Conservation (phyloP, 805 yeast genomes). For the Hanseniaspora valbyensis region DNA sequence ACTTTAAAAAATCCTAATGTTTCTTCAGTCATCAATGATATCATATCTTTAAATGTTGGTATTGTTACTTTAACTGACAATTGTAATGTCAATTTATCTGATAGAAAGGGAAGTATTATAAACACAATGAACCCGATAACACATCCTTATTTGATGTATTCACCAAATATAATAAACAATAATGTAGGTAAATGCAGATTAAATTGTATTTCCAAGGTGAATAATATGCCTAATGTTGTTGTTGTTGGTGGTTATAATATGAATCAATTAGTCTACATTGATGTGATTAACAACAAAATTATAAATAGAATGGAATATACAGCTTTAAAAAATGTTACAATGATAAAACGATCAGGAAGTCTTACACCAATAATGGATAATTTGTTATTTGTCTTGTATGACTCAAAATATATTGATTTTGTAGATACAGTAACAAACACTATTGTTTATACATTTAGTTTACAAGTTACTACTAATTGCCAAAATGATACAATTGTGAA, state of each 20-base stretch:
- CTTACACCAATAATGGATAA: neutral
- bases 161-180: constrained; percentile 9
- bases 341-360: neutral
- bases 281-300: neutral
- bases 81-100: constrained; percentile 11
- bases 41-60: neutral
- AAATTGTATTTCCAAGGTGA: constrained; percentile 5
- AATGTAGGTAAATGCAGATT: neutral
- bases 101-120: constrained; percentile 4
- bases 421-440: constrained; percentile 3
- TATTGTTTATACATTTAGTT: neutral
- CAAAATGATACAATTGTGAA: constrained; percentile 2
- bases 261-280: constrained; percentile 11
- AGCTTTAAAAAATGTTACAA: neutral
- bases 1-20: neutral
- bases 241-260: constrained; percentile 13
- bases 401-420: constrained; percentile 6
- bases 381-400: constrained; percentile 3
- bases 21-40: neutral
- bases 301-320: constrained; percentile 8
- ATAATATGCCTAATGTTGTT: constrained; percentile 4
- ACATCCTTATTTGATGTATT: constrained; percentile 12
- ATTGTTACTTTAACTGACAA: constrained; percentile 9
- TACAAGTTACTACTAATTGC: constrained; percentile 1
- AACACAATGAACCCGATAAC: constrained; percentile 12